Percentiles rank a stretch among this genome's conserved stretches.
Evolutionary conservation across 2,329 filamentous ascomycete species (phyloP).

Genomic region (Thielaviopsis ethacetica): DNA sequence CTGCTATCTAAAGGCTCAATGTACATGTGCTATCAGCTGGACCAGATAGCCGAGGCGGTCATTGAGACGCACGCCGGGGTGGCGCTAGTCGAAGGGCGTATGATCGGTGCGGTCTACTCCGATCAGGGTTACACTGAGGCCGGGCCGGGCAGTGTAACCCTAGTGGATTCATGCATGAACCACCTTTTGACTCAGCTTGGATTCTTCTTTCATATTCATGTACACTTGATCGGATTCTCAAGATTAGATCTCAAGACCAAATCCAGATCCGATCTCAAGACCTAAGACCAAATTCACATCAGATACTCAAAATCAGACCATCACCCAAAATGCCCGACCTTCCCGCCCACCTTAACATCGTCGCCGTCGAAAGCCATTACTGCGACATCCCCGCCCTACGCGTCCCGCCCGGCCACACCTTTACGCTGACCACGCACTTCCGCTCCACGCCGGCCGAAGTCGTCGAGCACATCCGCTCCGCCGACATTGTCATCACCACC

Average conservation of each 20-base stretch:
- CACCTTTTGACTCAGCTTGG: not conserved
- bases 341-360: constrained; percentile 10
- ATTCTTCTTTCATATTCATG: too few species aligned
- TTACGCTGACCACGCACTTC: constrained; percentile 4
- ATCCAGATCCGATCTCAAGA: too few species aligned
- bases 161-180: not conserved
- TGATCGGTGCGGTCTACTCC: not conserved
- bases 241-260: too few species aligned
- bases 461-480: constrained; percentile 13
- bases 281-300: too few species aligned
- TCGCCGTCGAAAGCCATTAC: constrained; percentile 9
- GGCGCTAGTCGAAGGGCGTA: too few species aligned
- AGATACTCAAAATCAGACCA: too few species aligned
- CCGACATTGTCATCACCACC: constrained; percentile 17
- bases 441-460: not conserved
- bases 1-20: too few species aligned
- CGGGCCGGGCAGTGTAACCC: not conserved
- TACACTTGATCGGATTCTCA: too few species aligned
- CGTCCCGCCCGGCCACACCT: constrained; percentile 9
- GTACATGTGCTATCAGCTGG: too few species aligned
- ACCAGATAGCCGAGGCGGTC: too few species aligned
- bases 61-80: too few species aligned
- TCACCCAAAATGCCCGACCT: not conserved
- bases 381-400: constrained; percentile 5
- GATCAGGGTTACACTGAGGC: not conserved